phyloP scores from a whole-genome alignment of 495 filamentous ascomycete species.

The Extremus antarcticus region DNA sequence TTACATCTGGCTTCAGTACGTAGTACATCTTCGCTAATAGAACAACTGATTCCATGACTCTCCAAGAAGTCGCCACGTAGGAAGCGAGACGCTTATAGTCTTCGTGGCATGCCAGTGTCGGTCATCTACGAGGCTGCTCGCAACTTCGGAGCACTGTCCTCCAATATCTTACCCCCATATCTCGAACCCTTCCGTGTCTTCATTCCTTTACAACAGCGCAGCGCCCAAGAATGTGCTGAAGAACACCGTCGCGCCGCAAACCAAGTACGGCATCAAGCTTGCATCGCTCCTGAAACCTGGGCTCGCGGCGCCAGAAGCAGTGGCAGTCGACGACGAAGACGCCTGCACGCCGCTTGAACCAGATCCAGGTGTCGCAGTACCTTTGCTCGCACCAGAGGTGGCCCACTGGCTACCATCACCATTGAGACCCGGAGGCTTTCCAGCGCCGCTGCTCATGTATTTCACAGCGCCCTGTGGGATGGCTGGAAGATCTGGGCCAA shows the following conservation, averaged over 20 bases:
- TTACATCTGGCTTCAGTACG: too few relatives aligned
- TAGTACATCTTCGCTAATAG: too few relatives aligned
- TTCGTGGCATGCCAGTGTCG: too few relatives aligned
- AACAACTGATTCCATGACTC: too few relatives aligned
- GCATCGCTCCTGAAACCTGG: not conserved
- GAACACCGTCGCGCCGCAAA: not conserved
- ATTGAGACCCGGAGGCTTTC: slow-evolving; percentile 56
- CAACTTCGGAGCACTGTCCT: too few relatives aligned
- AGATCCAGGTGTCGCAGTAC: not conserved
- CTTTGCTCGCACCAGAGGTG: slow-evolving; percentile 30
- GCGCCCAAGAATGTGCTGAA: not conserved
- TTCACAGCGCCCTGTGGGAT: slow-evolving; percentile 58
- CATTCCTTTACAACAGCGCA: not conserved
- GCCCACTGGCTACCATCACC: slow-evolving; percentile 65
- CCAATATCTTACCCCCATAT: too few relatives aligned
- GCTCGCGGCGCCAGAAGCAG: not conserved
- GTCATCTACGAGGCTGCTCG: too few relatives aligned
- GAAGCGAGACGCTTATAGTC: too few relatives aligned
- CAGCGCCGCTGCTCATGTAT: slow-evolving; percentile 65
- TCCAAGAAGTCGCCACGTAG: too few relatives aligned
- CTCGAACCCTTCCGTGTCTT: too few relatives aligned
- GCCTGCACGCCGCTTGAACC: not conserved
- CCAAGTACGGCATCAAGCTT: not conserved
- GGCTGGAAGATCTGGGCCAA: slow-evolving; percentile 53
- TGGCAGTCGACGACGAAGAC: not conserved